A percentile compares a stretch with the other conserved stretches of the same genome.
These are phyloP conservation scores for Stachybotrys echinatus DNA, from an alignment of 2,329 filamentous ascomycete genomes.

Conservation along the genomic window DNA sequence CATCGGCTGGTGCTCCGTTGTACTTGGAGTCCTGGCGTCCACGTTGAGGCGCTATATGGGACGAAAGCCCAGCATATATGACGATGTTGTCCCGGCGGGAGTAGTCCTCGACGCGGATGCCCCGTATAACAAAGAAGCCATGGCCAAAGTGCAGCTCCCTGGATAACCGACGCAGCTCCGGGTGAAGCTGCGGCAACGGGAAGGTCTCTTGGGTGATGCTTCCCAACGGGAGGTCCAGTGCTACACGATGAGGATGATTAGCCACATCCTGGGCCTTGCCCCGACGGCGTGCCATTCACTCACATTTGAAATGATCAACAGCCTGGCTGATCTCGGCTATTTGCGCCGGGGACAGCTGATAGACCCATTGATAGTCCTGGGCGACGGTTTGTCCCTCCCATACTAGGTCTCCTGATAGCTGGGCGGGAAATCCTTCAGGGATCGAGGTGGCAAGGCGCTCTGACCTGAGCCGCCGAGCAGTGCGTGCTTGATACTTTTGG, in stretches of 20 bases:
- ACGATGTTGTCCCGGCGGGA: constrained; percentile 50
- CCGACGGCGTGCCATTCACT: constrained; percentile 1
- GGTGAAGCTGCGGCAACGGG: constrained; percentile 9
- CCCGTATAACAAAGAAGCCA: constrained; percentile 56
- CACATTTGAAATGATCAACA: constrained; percentile 36
- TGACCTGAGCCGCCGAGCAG: constrained; percentile 34
- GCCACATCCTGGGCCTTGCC: background rate
- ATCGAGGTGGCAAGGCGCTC: constrained; percentile 44
- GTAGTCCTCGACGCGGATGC: constrained; percentile 45
- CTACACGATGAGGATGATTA: constrained; percentile 13
- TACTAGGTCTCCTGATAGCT: constrained; percentile 44
- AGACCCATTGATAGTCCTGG: constrained; percentile 47
- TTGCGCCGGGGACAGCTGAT: constrained; percentile 39
- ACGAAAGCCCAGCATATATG: constrained; percentile 53
- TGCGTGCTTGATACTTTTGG: constrained; percentile 46
- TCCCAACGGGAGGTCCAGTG: constrained; percentile 29
- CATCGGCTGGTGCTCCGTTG: constrained; percentile 39
- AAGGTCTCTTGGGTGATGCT: constrained; percentile 18
- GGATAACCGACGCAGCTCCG: constrained; percentile 44
- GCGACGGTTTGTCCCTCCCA: constrained; percentile 50
- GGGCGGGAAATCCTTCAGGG: constrained; percentile 28
- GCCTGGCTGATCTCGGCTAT: constrained; percentile 43
- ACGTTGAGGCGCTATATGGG: constrained; percentile 49
- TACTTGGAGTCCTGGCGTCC: constrained; percentile 44
- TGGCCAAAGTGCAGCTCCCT: constrained; percentile 48